Conservation (phyloP, 148 eudicot genomes). For the Chenopodium berlandieri region DNA sequence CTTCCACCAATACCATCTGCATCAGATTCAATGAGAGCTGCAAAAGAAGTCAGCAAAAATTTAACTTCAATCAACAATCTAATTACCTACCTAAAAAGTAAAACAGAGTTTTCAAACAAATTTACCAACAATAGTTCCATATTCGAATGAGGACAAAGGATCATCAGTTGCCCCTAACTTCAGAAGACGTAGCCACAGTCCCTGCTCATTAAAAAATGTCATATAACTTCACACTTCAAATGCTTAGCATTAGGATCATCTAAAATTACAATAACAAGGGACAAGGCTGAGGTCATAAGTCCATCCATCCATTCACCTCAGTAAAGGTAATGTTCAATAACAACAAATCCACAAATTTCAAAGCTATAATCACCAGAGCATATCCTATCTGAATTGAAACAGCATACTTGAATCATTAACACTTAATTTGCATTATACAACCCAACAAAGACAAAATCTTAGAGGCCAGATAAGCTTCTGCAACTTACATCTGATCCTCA, state of each 20-base stretch:
- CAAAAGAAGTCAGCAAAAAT: slow-evolving; percentile 24
- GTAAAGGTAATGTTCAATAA: background rate
- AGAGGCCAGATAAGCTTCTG: background rate
- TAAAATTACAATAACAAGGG: background rate
- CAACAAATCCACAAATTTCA: background rate
- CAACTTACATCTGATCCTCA: slow-evolving; percentile 1
- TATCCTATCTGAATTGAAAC: background rate
- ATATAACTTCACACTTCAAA: slow-evolving; percentile 11
- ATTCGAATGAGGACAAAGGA: slow-evolving; percentile 97
- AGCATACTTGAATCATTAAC: background rate
- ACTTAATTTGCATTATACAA: background rate
- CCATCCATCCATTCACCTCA: background rate
- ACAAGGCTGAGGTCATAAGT: background rate
- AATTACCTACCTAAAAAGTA: background rate
- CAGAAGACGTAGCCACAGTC: slow-evolving; percentile 94
- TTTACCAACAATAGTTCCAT: slow-evolving; percentile 94
- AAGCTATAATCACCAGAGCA: background rate
- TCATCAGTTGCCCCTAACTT: slow-evolving; percentile 93
- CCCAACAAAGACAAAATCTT: background rate
- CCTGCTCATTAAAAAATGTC: slow-evolving; percentile 47
- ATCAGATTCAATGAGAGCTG: slow-evolving; percentile 98
- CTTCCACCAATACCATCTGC: slow-evolving; percentile 99
- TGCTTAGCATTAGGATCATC: background rate
- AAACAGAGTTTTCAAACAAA: slow-evolving; percentile 15
- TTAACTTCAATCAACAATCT: slow-evolving; percentile 13